A percentile compares a stretch with the other conserved stretches of the same genome.
These are phyloP conservation scores for Irpex lacteus DNA, from an alignment of 1,284 basidiomycete species.

Conservation along the genomic window DNA sequence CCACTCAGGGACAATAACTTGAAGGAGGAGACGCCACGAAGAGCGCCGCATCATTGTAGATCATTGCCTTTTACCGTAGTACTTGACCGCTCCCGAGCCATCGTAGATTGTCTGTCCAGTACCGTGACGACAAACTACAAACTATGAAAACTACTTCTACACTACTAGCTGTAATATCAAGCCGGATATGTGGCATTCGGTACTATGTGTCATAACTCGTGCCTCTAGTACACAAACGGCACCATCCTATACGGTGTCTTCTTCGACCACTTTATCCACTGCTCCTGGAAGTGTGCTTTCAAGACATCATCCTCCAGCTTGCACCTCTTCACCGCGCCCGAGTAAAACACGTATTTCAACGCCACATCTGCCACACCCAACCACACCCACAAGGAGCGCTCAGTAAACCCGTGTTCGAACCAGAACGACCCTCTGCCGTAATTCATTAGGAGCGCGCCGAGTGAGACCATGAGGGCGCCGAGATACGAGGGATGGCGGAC, in stretches of 20 bases:
- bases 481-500: conserved; percentile 7
- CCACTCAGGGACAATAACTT: no score
- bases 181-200: no score
- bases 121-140: no score
- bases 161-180: no score
- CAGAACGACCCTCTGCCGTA: conserved; percentile 5
- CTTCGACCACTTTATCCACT: conserved; percentile 11
- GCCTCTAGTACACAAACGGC: conserved; percentile 8
- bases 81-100: no score
- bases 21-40: no score
- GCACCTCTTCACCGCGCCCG: not conserved
- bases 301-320: conserved; percentile 8
- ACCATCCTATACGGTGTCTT: conserved; percentile 7
- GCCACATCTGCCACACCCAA: not conserved
- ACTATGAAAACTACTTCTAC: no score
- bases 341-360: not conserved
- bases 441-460: not conserved
- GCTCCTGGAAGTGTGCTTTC: conserved; percentile 6
- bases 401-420: not conserved
- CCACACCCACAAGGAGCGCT: not conserved
- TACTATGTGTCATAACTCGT: no score
- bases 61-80: no score
- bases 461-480: not conserved
- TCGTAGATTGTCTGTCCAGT: no score
- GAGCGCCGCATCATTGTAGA: no score